These are phyloP conservation scores for Phytophthora aleatoria DNA, from an alignment of 352 stramenopile genomes.

Conservation along the genomic window DNA sequence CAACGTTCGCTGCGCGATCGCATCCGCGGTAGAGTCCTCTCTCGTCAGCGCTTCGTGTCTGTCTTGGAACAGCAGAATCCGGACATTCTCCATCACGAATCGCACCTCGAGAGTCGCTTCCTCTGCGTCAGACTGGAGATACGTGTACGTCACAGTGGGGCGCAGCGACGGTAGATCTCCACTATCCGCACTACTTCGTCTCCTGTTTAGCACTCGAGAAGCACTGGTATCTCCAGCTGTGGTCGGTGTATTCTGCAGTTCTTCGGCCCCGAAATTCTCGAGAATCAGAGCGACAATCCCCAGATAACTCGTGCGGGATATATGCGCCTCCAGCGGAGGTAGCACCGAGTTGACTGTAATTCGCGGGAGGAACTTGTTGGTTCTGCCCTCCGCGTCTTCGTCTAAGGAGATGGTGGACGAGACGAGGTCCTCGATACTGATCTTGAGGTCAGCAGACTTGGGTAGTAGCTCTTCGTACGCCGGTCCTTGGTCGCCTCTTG, in stretches of 20 bases:
- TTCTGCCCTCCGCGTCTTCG: constrained; percentile 9
- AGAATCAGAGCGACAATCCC: constrained; percentile 63
- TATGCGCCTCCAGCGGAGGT: constrained; percentile 31
- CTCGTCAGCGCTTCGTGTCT: neutral
- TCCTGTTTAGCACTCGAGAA: neutral
- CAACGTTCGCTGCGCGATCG: constrained; percentile 19
- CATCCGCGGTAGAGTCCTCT: constrained; percentile 10
- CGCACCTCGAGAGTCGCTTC: constrained; percentile 63
- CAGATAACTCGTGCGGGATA: constrained; percentile 60
- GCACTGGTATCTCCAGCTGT: constrained; percentile 7
- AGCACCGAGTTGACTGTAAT: constrained; percentile 64
- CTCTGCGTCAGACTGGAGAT: constrained; percentile 71
- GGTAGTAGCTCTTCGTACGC: constrained; percentile 47
- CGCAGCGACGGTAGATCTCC: constrained; percentile 39
- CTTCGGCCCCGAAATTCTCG: constrained; percentile 79
- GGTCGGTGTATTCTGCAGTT: constrained; percentile 38
- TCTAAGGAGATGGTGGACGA: constrained; percentile 51
- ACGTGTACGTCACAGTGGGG: constrained; percentile 74
- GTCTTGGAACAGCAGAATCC: constrained; percentile 53
- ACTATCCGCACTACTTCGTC: constrained; percentile 20
- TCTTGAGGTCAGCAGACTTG: constrained; percentile 49
- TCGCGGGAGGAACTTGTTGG: constrained; percentile 49
- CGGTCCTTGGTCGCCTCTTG: constrained; percentile 1
- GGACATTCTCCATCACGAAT: constrained; percentile 65
- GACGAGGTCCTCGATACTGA: constrained; percentile 74